Evolutionary conservation across 108 stramenopile species (phyloP).

Genomic region (Fragilaria radians): DNA sequence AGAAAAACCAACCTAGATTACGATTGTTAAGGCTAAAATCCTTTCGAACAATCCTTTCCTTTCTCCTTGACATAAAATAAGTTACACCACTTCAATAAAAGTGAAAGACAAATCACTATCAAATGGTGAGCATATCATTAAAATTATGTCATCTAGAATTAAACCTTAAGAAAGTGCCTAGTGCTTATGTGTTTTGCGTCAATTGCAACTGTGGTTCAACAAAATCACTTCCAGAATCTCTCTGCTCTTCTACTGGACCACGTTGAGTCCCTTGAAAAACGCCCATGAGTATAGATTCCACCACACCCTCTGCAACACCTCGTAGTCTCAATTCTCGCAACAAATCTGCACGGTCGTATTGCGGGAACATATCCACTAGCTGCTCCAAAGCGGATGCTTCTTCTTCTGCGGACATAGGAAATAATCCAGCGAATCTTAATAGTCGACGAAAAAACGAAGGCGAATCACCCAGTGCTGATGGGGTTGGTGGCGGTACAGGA

Average conservation of each 20-base stretch:
- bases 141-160: too few species aligned
- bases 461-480: slow-evolving; percentile 12
- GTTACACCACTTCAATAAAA: too few species aligned
- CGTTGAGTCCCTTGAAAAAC: slow-evolving; percentile 43
- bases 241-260: not conserved
- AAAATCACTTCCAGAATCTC: too few species aligned
- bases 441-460: slow-evolving; percentile 53
- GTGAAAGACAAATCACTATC: too few species aligned
- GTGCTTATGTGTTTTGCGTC: too few species aligned
- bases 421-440: slow-evolving; percentile 42
- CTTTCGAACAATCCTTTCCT: too few species aligned
- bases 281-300: slow-evolving; percentile 55
- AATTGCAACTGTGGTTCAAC: too few species aligned
- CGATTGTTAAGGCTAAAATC: too few species aligned
- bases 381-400: slow-evolving; percentile 60
- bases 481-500: slow-evolving; percentile 11
- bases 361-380: slow-evolving; percentile 73
- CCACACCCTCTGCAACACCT: slow-evolving; percentile 69
- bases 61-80: too few species aligned
- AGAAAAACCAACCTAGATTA: too few species aligned
- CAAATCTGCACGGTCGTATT: slow-evolving; percentile 65
- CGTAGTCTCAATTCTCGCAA: slow-evolving; percentile 53
- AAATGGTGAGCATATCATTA: too few species aligned
- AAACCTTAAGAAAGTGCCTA: too few species aligned
- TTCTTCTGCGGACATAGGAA: slow-evolving; percentile 76